Conservation (phyloP, 1,284 basidiomycete genomes). For the Termitomyces sp. region DNA sequence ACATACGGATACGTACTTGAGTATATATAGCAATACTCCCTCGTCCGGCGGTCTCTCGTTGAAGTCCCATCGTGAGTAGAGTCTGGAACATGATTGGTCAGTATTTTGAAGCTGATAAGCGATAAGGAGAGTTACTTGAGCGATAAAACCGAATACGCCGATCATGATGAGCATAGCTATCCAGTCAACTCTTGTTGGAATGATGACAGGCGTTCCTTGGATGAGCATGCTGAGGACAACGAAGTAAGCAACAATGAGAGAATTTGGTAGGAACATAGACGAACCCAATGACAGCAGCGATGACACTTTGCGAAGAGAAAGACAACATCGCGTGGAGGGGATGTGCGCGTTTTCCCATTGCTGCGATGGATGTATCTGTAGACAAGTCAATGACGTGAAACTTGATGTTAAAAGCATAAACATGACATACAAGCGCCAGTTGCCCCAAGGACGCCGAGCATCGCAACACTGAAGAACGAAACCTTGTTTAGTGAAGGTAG, state of each 20-base stretch:
- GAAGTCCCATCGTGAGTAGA: conserved; percentile 58
- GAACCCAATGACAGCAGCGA: conserved; percentile 48
- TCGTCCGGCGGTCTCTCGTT: conserved; percentile 59
- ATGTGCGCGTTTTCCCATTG: conserved; percentile 70
- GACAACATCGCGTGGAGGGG: conserved; percentile 68
- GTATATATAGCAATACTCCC: conserved; percentile 60
- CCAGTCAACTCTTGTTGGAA: conserved; percentile 46
- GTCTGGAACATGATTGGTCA: conserved; percentile 27
- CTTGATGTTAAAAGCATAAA: not conserved
- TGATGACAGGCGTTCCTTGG: conserved; percentile 34
- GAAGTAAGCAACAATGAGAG: not conserved
- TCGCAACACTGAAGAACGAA: conserved; percentile 36
- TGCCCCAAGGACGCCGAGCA: conserved; percentile 57
- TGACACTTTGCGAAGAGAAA: conserved; percentile 60
- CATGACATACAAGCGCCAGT: conserved; percentile 52
- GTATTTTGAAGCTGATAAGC: not conserved
- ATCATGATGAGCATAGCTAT: conserved; percentile 40
- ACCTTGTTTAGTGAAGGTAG: not conserved
- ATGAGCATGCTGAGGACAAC: conserved; percentile 35
- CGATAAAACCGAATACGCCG: conserved; percentile 55
- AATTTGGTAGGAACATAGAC: conserved; percentile 12
- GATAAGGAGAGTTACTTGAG: conserved; percentile 36
- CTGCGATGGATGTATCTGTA: conserved; percentile 60
- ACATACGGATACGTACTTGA: conserved; percentile 31
- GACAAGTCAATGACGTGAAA: not conserved